Base-by-base conservation (phyloP, 2,329 filamentous ascomycete species). In the Eutypella sp. region DNA sequence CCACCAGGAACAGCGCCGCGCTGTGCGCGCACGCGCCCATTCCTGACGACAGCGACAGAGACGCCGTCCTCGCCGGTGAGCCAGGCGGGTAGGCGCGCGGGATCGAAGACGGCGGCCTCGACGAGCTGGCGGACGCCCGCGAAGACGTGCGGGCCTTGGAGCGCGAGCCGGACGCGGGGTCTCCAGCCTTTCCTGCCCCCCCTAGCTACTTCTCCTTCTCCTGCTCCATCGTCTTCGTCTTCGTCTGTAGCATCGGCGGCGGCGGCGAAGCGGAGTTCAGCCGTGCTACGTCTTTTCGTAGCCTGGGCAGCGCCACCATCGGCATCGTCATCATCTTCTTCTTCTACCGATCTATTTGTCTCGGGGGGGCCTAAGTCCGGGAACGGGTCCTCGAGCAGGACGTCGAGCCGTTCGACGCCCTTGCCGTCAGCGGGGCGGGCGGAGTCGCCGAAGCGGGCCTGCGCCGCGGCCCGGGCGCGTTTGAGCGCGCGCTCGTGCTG, bases 21-120 rank as follows among this genome's bases (percentile, higher is more conserved):
- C 56, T 77, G 67, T 1, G 77, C 79, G 37, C 69, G 68, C 57
- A 90, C 81, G 50, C 82, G 74, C 2, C 89, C 88, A 47, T 80
- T 66, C 52, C 74, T 76, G 4, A 95, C 81, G 23, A 81, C 76
- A 1, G 87, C 86, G 31, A 83, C 74, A 44, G 87, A 93, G 5
- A 93, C 82, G 1, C 84, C 86, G 38, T 89, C 86, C 58, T 95
- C 89, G 2, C 89, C 90, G 1, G 89, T 93, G 84, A 95, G 85
- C 89, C 89, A 95, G 0, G 86, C 86, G 0, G 90, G 89, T 85
- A 95, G 91, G 45, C 73, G 79, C 57, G 83, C 77, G 1, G 88
- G 85, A 60, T 95, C 82, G 22, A 95, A 71, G 42, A 87, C 74
- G 1, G 88, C 89, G 15, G 79, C 69, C 63, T 95, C 89, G 0